These are phyloP conservation scores for Cardamine chenopodiifolia DNA, from an alignment of 345 rosid species.

Conservation along the genomic window DNA sequence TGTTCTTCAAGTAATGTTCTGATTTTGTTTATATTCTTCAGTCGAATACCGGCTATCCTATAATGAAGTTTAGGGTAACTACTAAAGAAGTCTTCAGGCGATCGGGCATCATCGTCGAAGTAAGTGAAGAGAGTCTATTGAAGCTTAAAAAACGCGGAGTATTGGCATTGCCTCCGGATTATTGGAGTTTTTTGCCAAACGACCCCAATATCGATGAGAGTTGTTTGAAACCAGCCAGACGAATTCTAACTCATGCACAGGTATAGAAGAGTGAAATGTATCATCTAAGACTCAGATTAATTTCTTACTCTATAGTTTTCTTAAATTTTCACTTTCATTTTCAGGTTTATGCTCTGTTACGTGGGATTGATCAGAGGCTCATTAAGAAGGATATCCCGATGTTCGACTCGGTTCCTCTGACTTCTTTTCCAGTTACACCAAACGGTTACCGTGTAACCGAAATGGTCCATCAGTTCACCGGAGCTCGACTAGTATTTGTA, in stretches of 20 bases:
- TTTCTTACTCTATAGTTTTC: not conserved
- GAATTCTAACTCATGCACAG: slow-evolving; percentile 79
- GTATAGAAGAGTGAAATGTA: slow-evolving; percentile 42
- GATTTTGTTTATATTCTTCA: not conserved
- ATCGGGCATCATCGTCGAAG: slow-evolving; percentile 66
- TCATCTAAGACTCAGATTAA: not conserved
- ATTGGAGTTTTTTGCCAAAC: slow-evolving; percentile 71
- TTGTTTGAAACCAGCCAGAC: slow-evolving; percentile 50
- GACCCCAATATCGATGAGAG: slow-evolving; percentile 63
- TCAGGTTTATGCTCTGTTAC: slow-evolving; percentile 64
- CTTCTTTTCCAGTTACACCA: slow-evolving; percentile 78
- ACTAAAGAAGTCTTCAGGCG: slow-evolving; percentile 60
- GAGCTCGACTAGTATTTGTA: slow-evolving; percentile 66
- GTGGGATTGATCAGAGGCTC: slow-evolving; percentile 62
- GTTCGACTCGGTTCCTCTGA: slow-evolving; percentile 49
- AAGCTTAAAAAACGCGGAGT: slow-evolving; percentile 44
- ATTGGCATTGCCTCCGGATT: slow-evolving; percentile 60
- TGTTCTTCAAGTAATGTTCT: slow-evolving; percentile 8
- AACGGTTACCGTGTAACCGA: slow-evolving; percentile 88
- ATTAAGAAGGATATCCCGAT: slow-evolving; percentile 50
- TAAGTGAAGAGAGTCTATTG: slow-evolving; percentile 47
- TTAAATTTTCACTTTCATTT: slow-evolving; percentile 11
- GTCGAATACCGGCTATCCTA: slow-evolving; percentile 64
- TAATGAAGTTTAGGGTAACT: slow-evolving; percentile 72
- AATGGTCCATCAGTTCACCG: slow-evolving; percentile 56